phyloP scores from a whole-genome alignment of 345 rosid genomes.

The Raphanus sativus region DNA sequence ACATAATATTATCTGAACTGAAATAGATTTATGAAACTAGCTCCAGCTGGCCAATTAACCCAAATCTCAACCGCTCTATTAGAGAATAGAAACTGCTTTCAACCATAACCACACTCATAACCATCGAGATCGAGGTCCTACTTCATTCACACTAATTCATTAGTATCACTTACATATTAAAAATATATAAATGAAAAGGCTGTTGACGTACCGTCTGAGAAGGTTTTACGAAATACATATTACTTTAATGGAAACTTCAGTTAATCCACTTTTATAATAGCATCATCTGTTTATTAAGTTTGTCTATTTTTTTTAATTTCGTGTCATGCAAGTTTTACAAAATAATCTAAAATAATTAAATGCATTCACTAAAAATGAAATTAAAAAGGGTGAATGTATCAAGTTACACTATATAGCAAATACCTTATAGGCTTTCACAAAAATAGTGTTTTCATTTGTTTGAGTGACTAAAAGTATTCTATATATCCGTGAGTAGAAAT shows the following conservation, averaged over 20 bases:
- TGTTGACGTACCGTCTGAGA: background rate
- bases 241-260: background rate
- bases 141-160: background rate
- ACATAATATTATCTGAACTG: background rate
- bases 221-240: background rate
- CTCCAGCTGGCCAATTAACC: slow-evolving; percentile 6
- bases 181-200: background rate
- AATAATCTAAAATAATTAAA: background rate
- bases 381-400: background rate
- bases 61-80: background rate
- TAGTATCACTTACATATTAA: background rate
- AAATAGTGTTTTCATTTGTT: background rate
- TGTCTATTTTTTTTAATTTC: background rate
- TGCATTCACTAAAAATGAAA: background rate
- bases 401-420: background rate
- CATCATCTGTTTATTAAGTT: background rate
- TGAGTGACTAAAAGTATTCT: background rate
- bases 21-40: background rate
- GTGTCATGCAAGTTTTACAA: background rate
- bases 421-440: background rate
- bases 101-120: slow-evolving; percentile 34
- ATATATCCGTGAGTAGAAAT: background rate
- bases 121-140: slow-evolving; percentile 25
- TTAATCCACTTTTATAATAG: background rate
- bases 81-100: background rate